Base-by-base conservation (phyloP, 805 yeast species). In the Metschnikowia lochheadii region DNA sequence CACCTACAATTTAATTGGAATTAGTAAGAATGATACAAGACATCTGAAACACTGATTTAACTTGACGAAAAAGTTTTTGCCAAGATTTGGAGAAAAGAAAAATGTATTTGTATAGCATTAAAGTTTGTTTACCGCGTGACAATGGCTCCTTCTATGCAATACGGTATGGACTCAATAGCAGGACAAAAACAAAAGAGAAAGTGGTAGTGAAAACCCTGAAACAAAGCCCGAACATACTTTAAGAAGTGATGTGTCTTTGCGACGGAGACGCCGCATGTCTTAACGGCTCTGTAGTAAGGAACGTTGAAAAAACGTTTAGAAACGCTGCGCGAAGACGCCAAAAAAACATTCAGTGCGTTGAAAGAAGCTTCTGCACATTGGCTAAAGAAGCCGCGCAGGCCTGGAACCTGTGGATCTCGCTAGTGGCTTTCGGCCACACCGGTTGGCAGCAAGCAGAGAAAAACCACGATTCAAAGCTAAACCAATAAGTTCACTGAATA, bases 281-380 rank as follows among this genome's bases (percentile, higher is more conserved):
- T 7, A 15, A 15, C 18, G 13, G 1, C 17, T 13, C 6, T 39
- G 23, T 23, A 13, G 32, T 23, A 37, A 7, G 29, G n/a, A 17
- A 15, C 43, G 43, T 40, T 40, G 21, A 21, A 33, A 42, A 42
- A 42, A n/a, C 31, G 45, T 18, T 33, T 10, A 17, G 14, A 39
- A 23, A 39, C 31, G 37, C 21, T 18, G 45, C 45, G 37, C 45
- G 38, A 21, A 14, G 26, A 31, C 44, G 44, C 35, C 23, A 32
- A 31, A 26, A 32, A 32, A 42, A 20, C 15, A 32, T 42, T 33
- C 38, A 42, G 45, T 42, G 45, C 45, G 32, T 33, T n/a, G 45
- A 33, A 14, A 42, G 45, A 42, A 42, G 38, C 38, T 42, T 42
- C 45, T 42, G 45, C 45, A 42, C 38, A 42, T 42, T 7, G 37